A percentile compares a stretch with the other conserved stretches of the same genome.
These are phyloP conservation scores for Claviceps spartinae DNA, from an alignment of 2,329 filamentous ascomycete genomes.

Conservation along the genomic window DNA sequence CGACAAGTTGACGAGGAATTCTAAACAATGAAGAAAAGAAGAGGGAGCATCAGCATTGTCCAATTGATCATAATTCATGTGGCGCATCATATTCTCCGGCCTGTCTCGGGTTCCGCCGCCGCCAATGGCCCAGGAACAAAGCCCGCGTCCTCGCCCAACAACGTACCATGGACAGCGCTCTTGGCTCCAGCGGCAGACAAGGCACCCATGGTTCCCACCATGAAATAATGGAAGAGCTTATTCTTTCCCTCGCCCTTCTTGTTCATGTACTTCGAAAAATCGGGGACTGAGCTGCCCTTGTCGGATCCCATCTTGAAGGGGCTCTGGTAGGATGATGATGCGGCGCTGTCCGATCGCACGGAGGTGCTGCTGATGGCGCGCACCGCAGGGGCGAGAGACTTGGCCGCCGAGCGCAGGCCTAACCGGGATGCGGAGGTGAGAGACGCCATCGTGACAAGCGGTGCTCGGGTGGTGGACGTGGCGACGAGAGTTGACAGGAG, in stretches of 20 bases:
- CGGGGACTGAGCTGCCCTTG: conserved; percentile 60
- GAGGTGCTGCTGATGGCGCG: conserved; percentile 45
- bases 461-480: conserved; percentile 4
- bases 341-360: conserved; percentile 33
- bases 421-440: conserved; percentile 55
- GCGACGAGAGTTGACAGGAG: conserved; percentile 3
- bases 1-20: conserved; percentile 99
- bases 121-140: background rate
- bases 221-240: conserved; percentile 92
- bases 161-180: conserved; percentile 92
- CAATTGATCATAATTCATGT: conserved; percentile 9
- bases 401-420: conserved; percentile 47
- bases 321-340: conserved; percentile 39
- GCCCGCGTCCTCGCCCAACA: background rate
- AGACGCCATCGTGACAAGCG: conserved; percentile 43
- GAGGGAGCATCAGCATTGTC: conserved; percentile 13
- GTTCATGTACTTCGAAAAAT: conserved; percentile 79
- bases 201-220: conserved; percentile 91
- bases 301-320: conserved; percentile 48
- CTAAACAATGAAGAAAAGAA: conserved; percentile 33
- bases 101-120: background rate
- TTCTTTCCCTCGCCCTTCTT: conserved; percentile 55
- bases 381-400: conserved; percentile 26
- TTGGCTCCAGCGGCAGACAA: conserved; percentile 89
- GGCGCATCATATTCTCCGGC: conserved; percentile 3